Conservation (phyloP, 192 early-diverging fungal species). For the Coemansia sp. region DNA sequence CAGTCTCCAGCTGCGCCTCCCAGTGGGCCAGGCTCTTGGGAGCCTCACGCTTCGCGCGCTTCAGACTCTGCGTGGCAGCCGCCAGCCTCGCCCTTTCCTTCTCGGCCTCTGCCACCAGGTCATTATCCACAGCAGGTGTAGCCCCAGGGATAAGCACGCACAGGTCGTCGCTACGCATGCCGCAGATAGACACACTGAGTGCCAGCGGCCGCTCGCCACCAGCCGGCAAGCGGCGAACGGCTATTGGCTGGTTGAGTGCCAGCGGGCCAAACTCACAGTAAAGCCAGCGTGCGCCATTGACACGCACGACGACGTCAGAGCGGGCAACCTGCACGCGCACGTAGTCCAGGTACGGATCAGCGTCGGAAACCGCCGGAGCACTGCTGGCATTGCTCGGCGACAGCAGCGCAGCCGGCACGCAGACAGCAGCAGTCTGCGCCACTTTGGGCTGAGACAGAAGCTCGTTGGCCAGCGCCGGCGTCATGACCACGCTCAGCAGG, state of each 20-base stretch:
- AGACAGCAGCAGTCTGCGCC: conserved; percentile 26
- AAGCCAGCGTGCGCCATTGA: conserved; percentile 41
- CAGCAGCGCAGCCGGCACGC: conserved; percentile 37
- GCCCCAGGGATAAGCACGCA: conserved; percentile 3
- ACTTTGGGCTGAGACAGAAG: conserved; percentile 34
- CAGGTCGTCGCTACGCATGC: conserved; percentile 50
- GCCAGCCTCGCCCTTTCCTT: conserved; percentile 5
- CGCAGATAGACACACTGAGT: conserved; percentile 30
- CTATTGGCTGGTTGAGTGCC: conserved; percentile 24
- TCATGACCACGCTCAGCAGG: conserved; percentile 26
- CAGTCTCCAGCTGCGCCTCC: conserved; percentile 29
- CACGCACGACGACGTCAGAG: conserved; percentile 41
- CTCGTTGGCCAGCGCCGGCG: conserved; percentile 41
- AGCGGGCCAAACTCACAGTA: conserved; percentile 17
- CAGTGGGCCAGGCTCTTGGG: conserved; percentile 26
- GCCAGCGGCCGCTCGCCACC: conserved; percentile 6
- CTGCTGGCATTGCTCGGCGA: background rate
- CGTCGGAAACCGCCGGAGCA: conserved; percentile 12
- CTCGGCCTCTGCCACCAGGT: conserved; percentile 7
- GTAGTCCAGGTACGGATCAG: conserved; percentile 41
- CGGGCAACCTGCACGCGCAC: conserved; percentile 37
- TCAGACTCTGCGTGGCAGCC: conserved; percentile 15
- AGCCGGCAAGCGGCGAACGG: conserved; percentile 23
- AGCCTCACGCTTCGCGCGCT: conserved; percentile 24
- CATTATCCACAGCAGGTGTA: background rate